Base-by-base conservation (phyloP, 2,329 filamentous ascomycete genomes). In the Diplodia mutila region DNA sequence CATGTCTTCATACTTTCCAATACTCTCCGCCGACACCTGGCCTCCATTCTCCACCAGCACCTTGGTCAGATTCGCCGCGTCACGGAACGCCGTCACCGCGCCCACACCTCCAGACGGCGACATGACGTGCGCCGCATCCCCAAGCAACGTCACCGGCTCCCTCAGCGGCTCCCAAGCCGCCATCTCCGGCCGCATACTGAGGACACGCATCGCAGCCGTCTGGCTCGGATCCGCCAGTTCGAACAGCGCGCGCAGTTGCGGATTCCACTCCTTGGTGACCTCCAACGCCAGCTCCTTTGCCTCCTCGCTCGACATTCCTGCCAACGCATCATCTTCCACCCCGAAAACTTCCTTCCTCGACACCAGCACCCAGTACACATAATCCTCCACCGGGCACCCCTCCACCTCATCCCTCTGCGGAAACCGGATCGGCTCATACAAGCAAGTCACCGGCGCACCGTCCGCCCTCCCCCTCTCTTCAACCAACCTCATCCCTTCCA, bases 41-140 rank as follows among this genome's bases (percentile, higher is more conserved):
- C 57, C 57, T 2, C 72, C 73, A 2, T 75, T 74, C 46, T 77
- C 75, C 9, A 71, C 71, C 21, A 80, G 68, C 66, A 78, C 51
- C 54, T 74, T 84, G 46, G 79, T 80, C 39, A 83, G 69, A 48
- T 81, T 73, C 23, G 75, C 78, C 6, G 80, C 79, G 61, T 82
- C 80, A 64, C 76, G 73, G 14, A 83, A 73, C 27, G 82, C 81
- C 0, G 81, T 83, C 63, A 82, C 83, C 1, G 81, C 82, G 18
- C 82, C 82, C 59, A 80, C 79, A 0, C 80, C 82, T 21, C 81
- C 81, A 3, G 80, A 81, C 1, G 82, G 82, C 1, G 80, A 80
- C 81, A 83, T 83, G 1, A 78, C 75, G 71, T 83, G 82, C 3
- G 79, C 78, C 1, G 82, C 79, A 67, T 83, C 82, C 11, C 82